Percentiles rank a stretch among this genome's conserved stretches.
phyloP scores from a whole-genome alignment of 768 basidiomycete genomes.

The Mycena olivaceomarginata region DNA sequence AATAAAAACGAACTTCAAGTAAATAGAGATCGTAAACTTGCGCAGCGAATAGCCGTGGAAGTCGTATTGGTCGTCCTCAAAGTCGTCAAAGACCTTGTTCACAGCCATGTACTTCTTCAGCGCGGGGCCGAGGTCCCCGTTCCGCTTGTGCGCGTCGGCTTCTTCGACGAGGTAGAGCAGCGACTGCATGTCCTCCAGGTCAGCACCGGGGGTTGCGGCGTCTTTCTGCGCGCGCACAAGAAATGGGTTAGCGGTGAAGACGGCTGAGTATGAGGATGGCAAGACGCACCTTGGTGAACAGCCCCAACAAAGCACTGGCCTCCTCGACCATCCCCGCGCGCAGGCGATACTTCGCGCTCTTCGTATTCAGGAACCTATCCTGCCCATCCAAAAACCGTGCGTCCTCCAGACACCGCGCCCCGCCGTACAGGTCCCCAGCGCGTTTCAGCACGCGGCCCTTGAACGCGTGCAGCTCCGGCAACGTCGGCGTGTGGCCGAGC shows the following conservation, averaged over 20 bases:
- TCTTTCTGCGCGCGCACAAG: slow-evolving; percentile 80
- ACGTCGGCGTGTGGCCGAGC: slow-evolving; percentile 90
- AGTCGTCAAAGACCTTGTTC: slow-evolving; percentile 86
- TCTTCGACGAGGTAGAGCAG: slow-evolving; percentile 90
- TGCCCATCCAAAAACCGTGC: slow-evolving; percentile 93
- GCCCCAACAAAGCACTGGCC: slow-evolving; percentile 82
- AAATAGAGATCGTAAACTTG: slow-evolving; percentile 91
- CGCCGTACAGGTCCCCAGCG: slow-evolving; percentile 85
- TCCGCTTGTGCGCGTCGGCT: slow-evolving; percentile 80
- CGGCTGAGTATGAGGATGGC: background rate
- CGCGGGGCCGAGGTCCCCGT: slow-evolving; percentile 83
- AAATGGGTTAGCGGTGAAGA: background rate
- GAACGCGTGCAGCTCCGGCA: slow-evolving; percentile 92
- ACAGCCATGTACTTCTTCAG: slow-evolving; percentile 90
- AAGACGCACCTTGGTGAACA: slow-evolving; percentile 92
- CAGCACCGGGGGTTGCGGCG: slow-evolving; percentile 80
- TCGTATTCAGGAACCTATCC: slow-evolving; percentile 96
- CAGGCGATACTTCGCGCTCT: slow-evolving; percentile 92
- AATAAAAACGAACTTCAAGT: slow-evolving; percentile 79
- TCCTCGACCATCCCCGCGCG: slow-evolving; percentile 88
- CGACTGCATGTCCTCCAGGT: slow-evolving; percentile 98
- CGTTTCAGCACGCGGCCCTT: slow-evolving; percentile 92
- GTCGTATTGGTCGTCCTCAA: slow-evolving; percentile 98
- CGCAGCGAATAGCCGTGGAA: slow-evolving; percentile 97
- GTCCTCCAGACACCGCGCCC: slow-evolving; percentile 85